Conservation (phyloP, 2,329 filamentous ascomycete species). For the Daldinia sp. region DNA sequence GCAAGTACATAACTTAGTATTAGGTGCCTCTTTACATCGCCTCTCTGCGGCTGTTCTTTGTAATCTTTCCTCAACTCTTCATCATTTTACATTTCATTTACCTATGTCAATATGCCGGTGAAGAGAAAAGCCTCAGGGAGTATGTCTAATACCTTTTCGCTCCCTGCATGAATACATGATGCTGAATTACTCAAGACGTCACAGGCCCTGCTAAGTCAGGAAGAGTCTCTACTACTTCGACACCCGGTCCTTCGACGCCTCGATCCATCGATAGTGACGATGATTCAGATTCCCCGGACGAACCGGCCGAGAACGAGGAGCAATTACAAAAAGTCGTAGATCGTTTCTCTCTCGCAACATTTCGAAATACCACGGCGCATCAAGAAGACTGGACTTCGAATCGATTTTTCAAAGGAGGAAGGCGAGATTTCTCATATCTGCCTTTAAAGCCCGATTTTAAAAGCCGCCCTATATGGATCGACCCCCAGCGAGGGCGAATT, state of each 20-base stretch:
- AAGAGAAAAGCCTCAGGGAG: conserved; percentile 76
- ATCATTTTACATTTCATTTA: background rate
- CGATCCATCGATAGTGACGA: conserved; percentile 69
- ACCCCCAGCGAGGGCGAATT: conserved; percentile 85
- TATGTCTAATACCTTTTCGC: conserved; percentile 50
- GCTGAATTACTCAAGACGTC: conserved; percentile 56
- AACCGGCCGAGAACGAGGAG: conserved; percentile 65
- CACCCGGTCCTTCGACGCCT: conserved; percentile 71
- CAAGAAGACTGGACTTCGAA: conserved; percentile 58
- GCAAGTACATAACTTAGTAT: background rate
- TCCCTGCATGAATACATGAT: conserved; percentile 41
- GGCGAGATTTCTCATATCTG: conserved; percentile 81
- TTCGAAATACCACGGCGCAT: conserved; percentile 61
- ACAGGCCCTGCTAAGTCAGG: conserved; percentile 66
- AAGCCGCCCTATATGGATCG: conserved; percentile 93
- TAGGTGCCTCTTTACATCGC: background rate
- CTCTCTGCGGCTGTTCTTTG: conserved; percentile 18
- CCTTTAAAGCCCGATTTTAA: conserved; percentile 88
- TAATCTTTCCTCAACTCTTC: conserved; percentile 12
- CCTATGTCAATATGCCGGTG: conserved; percentile 66
- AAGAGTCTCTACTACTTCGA: conserved; percentile 68
- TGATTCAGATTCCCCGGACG: conserved; percentile 55
- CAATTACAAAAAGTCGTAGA: conserved; percentile 70
- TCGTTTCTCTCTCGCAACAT: conserved; percentile 67
- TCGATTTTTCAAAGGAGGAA: conserved; percentile 60